Evolutionary conservation across 2,329 filamentous ascomycete species (phyloP).

Genomic region (Sordariomycetes sp.): DNA sequence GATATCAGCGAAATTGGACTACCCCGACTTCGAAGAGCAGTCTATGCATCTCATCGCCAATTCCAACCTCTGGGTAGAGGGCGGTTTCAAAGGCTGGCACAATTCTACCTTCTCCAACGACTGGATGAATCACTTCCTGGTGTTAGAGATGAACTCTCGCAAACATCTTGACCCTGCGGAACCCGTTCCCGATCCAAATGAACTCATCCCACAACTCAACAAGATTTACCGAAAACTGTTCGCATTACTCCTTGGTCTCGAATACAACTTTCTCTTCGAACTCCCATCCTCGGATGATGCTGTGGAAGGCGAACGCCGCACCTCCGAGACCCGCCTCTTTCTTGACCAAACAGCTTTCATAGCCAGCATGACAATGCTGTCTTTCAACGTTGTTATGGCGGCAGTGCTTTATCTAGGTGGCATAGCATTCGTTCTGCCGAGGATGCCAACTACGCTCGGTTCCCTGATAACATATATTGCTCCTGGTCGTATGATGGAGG

Average conservation of each 20-base stretch:
- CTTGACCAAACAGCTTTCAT: slow-evolving; percentile 34
- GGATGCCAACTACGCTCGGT: slow-evolving; percentile 41
- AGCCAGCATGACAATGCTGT: slow-evolving; percentile 32
- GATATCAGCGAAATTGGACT: slow-evolving; percentile 7
- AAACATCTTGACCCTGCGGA: slow-evolving; percentile 19
- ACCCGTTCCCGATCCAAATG: slow-evolving; percentile 9
- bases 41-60: slow-evolving; percentile 6
- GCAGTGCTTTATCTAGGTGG: slow-evolving; percentile 30
- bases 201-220: slow-evolving; percentile 9
- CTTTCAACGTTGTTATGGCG: slow-evolving; percentile 30
- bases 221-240: slow-evolving; percentile 15
- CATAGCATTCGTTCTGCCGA: slow-evolving; percentile 32
- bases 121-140: slow-evolving; percentile 38
- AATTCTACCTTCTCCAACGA: slow-evolving; percentile 33
- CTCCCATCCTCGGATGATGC: rapidly evolving
- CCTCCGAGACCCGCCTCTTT: slow-evolving; percentile 33
- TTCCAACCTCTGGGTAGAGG: slow-evolving; percentile 6
- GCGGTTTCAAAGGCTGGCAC: slow-evolving; percentile 26
- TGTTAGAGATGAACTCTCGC: slow-evolving; percentile 14
- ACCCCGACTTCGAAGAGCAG: slow-evolving; percentile 7
- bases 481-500: slow-evolving; percentile 28
- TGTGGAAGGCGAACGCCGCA: slow-evolving; percentile 9
- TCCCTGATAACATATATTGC: slow-evolving; percentile 37
- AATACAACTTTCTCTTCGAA: slow-evolving; percentile 27
- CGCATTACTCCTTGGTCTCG: slow-evolving; percentile 25